These are phyloP conservation scores for Fusarium lateritium DNA, from an alignment of 2,329 filamentous ascomycete species.

Conservation along the genomic window DNA sequence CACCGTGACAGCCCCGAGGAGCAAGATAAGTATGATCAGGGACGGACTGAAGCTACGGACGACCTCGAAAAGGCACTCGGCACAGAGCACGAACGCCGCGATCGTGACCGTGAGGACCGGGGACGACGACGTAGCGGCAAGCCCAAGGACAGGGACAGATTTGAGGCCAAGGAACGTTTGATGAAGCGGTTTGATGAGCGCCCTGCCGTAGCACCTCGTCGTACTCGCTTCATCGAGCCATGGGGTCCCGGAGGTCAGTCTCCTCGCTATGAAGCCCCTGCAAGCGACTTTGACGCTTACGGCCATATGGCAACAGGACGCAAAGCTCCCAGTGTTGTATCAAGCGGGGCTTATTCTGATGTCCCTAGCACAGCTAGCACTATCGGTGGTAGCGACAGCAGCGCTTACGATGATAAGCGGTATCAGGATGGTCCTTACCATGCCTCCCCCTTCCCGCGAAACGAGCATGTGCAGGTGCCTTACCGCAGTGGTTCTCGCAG, in stretches of 20 bases:
- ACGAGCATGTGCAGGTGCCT: no score
- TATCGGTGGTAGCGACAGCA: slow-evolving; percentile 49
- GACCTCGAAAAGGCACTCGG: no score
- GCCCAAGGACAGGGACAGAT: slow-evolving; percentile 50
- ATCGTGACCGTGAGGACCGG: slow-evolving; percentile 46
- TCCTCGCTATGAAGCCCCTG: slow-evolving; percentile 45
- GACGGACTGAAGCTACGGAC: no score
- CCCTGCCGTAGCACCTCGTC: slow-evolving; percentile 47
- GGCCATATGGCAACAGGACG: slow-evolving; percentile 48
- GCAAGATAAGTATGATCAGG: no score
- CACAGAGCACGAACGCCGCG: slow-evolving; percentile 42
- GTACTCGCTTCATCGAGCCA: slow-evolving; percentile 54
- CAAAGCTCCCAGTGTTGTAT: slow-evolving; percentile 46
- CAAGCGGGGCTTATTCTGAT: slow-evolving; percentile 46
- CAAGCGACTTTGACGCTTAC: slow-evolving; percentile 49
- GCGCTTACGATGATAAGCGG: slow-evolving; percentile 50
- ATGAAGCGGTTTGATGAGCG: slow-evolving; percentile 57
- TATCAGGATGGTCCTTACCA: slow-evolving; percentile 57
- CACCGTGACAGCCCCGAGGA: no score
- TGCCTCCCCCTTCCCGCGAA: slow-evolving; percentile 50
- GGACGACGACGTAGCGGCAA: slow-evolving; percentile 44
- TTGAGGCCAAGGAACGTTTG: slow-evolving; percentile 55
- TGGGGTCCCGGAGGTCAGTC: slow-evolving; percentile 54
- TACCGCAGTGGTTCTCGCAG: no score
- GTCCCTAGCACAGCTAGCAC: slow-evolving; percentile 52